Percentiles rank a stretch among this genome's conserved stretches.
phyloP scores from a whole-genome alignment of 805 yeast genomes.

The Metschnikowia continentalis region DNA sequence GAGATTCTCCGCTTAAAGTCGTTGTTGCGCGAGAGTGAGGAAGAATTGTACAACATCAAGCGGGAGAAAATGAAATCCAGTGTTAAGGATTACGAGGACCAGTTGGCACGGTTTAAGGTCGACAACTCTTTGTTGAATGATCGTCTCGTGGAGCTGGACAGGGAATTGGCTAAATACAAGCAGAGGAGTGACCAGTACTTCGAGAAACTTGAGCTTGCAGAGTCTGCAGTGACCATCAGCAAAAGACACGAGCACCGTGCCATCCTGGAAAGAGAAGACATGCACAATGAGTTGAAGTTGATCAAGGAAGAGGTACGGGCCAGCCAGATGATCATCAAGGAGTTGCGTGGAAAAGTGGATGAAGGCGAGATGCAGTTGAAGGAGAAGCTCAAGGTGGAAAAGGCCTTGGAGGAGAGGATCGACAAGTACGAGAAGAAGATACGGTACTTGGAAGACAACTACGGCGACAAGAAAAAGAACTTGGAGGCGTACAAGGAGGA shows the following conservation, averaged over 20 bases:
- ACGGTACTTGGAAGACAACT: conserved; percentile 20
- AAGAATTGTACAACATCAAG: conserved; percentile 39
- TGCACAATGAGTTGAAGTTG: conserved; percentile 48
- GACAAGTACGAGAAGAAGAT: conserved; percentile 24
- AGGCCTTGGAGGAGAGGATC: conserved; percentile 11
- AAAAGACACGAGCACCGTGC: conserved; percentile 56
- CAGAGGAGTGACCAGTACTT: conserved; percentile 70
- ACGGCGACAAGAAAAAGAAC: conserved; percentile 21
- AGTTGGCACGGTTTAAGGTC: conserved; percentile 47
- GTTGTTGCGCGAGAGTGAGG: conserved; percentile 40
- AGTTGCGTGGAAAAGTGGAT: conserved; percentile 25
- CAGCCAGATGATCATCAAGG: conserved; percentile 52
- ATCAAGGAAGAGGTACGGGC: conserved; percentile 50
- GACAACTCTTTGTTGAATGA: conserved; percentile 52
- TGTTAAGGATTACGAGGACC: conserved; percentile 33
- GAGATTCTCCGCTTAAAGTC: conserved; percentile 40
- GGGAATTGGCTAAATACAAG: conserved; percentile 51
- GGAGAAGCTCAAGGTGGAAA: conserved; percentile 10
- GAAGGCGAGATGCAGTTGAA: conserved; percentile 28
- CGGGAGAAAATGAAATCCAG: conserved; percentile 39
- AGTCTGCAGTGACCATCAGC: conserved; percentile 62
- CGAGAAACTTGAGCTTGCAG: conserved; percentile 72
- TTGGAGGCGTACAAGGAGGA: conserved; percentile 42
- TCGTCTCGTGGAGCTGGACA: conserved; percentile 46
- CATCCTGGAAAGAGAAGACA: conserved; percentile 52